phyloP scores from a whole-genome alignment of 1,284 basidiomycete genomes.

The Amylostereum chailletii region DNA sequence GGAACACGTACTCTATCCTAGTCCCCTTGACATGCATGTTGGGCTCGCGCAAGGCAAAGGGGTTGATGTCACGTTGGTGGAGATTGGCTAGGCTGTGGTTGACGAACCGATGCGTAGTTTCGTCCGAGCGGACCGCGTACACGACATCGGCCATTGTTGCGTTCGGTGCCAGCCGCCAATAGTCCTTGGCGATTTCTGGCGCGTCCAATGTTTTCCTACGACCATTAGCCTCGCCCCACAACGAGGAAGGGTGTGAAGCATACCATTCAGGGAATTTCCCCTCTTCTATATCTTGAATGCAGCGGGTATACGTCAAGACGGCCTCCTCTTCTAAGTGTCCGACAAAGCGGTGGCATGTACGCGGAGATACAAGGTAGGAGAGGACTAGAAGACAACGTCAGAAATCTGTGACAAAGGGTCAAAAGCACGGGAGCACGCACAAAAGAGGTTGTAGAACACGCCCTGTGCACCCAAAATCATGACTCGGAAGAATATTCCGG shows the following conservation, averaged over 20 bases:
- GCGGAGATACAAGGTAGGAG: constrained; percentile 77
- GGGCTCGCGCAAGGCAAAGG: constrained; percentile 87
- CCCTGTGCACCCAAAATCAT: constrained; percentile 84
- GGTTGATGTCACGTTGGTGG: constrained; percentile 75
- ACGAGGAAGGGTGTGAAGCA: constrained; percentile 13
- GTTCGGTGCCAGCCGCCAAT: constrained; percentile 75
- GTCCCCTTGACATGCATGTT: constrained; percentile 76
- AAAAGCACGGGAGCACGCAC: constrained; percentile 30
- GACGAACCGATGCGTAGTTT: constrained; percentile 87
- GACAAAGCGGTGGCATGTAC: constrained; percentile 88
- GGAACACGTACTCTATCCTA: constrained; percentile 55
- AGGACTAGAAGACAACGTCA: constrained; percentile 40
- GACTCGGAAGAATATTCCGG: constrained; percentile 70
- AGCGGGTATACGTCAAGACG: constrained; percentile 76
- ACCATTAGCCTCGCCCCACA: constrained; percentile 2
- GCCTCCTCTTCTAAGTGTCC: constrained; percentile 95
- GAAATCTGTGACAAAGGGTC: background rate
- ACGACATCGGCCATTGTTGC: constrained; percentile 84
- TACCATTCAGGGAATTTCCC: constrained; percentile 85
- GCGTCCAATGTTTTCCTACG: constrained; percentile 57
- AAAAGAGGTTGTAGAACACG: constrained; percentile 88
- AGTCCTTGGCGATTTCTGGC: constrained; percentile 87
- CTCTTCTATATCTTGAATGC: constrained; percentile 79
- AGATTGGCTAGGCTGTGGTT: constrained; percentile 91
- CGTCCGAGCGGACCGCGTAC: constrained; percentile 88